phyloP scores from a whole-genome alignment of 805 yeast species.

The Yarrowia sp. region DNA sequence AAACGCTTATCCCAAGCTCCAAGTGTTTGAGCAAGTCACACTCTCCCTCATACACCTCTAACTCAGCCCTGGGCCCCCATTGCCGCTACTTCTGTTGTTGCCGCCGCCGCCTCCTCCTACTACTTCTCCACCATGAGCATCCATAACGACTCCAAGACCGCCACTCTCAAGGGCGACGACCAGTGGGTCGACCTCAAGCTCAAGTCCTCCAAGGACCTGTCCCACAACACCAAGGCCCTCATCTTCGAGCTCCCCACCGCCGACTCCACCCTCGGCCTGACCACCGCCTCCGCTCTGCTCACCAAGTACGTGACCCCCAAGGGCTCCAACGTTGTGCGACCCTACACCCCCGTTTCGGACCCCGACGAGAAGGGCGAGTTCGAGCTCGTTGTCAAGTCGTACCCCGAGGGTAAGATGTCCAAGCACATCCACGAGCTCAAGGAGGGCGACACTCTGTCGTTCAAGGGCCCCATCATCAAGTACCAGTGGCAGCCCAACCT shows the following conservation, averaged over 20 bases:
- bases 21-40: background rate
- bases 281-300: constrained; percentile 78
- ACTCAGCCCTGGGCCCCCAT: constrained; percentile 49
- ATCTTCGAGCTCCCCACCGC: constrained; percentile 71
- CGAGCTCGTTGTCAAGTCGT: constrained; percentile 82
- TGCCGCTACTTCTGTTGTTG: constrained; percentile 55
- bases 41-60: constrained; percentile 32
- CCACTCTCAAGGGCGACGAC: constrained; percentile 45
- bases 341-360: constrained; percentile 82
- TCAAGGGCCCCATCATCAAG: constrained; percentile 93
- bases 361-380: constrained; percentile 72
- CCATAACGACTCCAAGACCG: constrained; percentile 44
- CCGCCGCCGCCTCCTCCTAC: constrained; percentile 52
- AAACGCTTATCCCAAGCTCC: constrained; percentile 18
- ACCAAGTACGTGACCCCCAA: constrained; percentile 78
- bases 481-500: constrained; percentile 91
- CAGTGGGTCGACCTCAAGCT: constrained; percentile 48
- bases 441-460: constrained; percentile 79
- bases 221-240: constrained; percentile 62
- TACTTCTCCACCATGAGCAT: constrained; percentile 48
- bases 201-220: constrained; percentile 42
- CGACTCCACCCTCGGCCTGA: constrained; percentile 76
- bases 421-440: constrained; percentile 73
- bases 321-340: constrained; percentile 85
- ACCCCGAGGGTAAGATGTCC: constrained; percentile 85